These are phyloP conservation scores for Penicillium sp. DNA, from an alignment of 2,329 filamentous ascomycete genomes.

Conservation along the genomic window DNA sequence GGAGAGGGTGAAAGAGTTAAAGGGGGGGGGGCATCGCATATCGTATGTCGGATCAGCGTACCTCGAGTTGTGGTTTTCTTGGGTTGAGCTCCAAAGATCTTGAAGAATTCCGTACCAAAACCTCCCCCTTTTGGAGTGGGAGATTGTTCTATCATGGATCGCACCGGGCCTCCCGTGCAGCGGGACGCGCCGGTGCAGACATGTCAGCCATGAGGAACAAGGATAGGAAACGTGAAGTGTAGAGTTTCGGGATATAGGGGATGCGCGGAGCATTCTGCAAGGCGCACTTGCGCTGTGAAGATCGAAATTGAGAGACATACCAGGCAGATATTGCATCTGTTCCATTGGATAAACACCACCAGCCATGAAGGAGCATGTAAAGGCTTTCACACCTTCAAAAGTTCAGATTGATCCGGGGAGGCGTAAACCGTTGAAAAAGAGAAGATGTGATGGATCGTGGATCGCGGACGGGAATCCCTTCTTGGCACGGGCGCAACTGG, in stretches of 20 bases:
- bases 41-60: constrained; percentile 34
- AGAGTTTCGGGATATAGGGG: background rate
- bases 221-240: background rate
- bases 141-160: constrained; percentile 17
- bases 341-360: constrained; percentile 30
- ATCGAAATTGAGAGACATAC: constrained; percentile 12
- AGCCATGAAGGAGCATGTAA: constrained; percentile 20
- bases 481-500: background rate
- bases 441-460: constrained; percentile 8
- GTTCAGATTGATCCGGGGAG: background rate
- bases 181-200: constrained; percentile 13
- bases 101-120: constrained; percentile 32
- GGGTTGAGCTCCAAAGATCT: constrained; percentile 58
- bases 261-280: background rate
- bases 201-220: constrained; percentile 10
- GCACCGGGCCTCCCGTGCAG: constrained; percentile 16
- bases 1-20: background rate
- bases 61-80: constrained; percentile 73
- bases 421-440: background rate
- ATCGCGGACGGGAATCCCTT: background rate
- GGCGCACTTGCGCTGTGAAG: background rate
- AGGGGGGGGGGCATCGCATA: background rate
- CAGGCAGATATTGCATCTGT: constrained; percentile 17
- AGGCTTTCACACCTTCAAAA: too few relatives aligned
- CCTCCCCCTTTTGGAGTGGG: constrained; percentile 16